Percentiles rank a stretch among this genome's conserved stretches.
Evolutionary conservation across 192 early-diverging fungal species (phyloP).

Genomic region (Coemansia guatemalensis): DNA sequence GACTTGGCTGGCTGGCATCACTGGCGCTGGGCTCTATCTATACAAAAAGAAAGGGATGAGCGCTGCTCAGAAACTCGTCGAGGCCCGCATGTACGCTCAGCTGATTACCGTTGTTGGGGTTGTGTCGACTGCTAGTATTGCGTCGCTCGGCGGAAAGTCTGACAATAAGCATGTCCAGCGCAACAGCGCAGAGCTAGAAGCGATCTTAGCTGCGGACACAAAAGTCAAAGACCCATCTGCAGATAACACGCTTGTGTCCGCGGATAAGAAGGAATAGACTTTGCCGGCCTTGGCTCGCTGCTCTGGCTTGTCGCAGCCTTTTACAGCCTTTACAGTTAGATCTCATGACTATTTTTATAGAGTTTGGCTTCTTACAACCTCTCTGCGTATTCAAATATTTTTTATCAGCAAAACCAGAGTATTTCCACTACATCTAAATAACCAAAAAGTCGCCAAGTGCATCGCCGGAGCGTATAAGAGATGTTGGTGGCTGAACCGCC

Average conservation of each 20-base stretch:
- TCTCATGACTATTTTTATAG: not conserved
- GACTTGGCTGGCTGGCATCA: conserved; percentile 53
- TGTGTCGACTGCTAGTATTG: conserved; percentile 60
- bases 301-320: not conserved
- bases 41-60: conserved; percentile 56
- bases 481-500: conserved; percentile 56
- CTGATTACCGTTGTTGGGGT: conserved; percentile 61
- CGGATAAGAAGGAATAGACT: conserved; percentile 4
- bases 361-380: not conserved
- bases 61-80: conserved; percentile 63
- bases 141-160: conserved; percentile 33
- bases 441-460: conserved; percentile 46
- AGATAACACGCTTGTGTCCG: not conserved
- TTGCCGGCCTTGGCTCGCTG: not conserved
- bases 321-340: not conserved
- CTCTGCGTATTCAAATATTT: not conserved
- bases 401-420: not conserved
- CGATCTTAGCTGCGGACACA: conserved; percentile 37
- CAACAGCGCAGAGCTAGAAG: conserved; percentile 47
- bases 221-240: conserved; percentile 3
- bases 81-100: conserved; percentile 75
- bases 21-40: conserved; percentile 36
- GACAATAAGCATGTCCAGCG: conserved; percentile 19
- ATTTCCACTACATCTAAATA: not conserved
- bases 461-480: conserved; percentile 56